Evolutionary conservation across 2,329 filamentous ascomycete species (phyloP), one percentile per base, ranked within the genome.

Genomic region (Anthostomella pinea): DNA sequence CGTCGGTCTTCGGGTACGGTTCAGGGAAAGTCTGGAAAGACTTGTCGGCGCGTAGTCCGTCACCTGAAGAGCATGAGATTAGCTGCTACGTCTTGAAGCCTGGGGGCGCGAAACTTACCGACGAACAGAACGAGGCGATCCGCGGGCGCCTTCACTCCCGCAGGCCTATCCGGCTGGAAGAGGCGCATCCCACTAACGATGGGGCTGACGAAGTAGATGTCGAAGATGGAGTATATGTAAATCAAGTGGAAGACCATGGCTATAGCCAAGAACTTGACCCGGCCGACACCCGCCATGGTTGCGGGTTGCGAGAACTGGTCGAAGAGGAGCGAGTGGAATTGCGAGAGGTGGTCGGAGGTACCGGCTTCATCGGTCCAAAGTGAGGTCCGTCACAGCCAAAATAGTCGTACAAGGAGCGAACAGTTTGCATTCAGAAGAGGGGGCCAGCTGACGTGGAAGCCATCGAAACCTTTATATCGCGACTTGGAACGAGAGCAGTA

Each of bases 171-270:
- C 23, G 94, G 72, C 29, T 72, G 68, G 64, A 88, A 90, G 42
- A 89, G 77, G 56, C 77, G 80, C 93, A 98, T 98, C 58, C 93
- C 93, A 69, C 84, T 86, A 36, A 97, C 93, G 52, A 98, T 93
- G 15, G 93, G 93, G 61, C 89, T 96, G 59, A 96, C 89, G 60
- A 98, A 98, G 67, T 98, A 97, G 48, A 97, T 93, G 64, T 96
- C 90, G 67, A 98, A 98, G 57, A 97, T 97, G 42, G 89, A 95
- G 60, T 84, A 86, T 38, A 95, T 84, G 64, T 98, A 98, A 48
- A 95, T 79, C 35, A 97, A 64, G 66, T 98, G 94, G 62, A 98
- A 98, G 43, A 91, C 69, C 59, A 96, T 77, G 53, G 93, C 93
- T 59, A 95, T 79, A 60, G 84, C 82, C 63, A 97, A 68, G 62